These are phyloP conservation scores for Mucor irregularis DNA, from an alignment of 371 early-diverging fungal species.

Conservation along the genomic window DNA sequence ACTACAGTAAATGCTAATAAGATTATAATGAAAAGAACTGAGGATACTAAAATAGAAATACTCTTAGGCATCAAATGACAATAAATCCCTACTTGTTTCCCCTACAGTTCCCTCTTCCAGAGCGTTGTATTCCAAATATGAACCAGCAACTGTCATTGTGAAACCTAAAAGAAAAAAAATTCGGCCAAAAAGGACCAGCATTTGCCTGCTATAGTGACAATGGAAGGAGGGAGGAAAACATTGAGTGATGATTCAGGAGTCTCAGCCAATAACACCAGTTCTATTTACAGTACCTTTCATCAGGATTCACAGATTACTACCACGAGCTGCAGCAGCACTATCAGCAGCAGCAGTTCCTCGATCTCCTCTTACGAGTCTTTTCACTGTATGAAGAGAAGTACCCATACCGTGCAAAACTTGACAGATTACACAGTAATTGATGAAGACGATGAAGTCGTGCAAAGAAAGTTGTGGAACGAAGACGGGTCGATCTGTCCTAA, in stretches of 20 bases:
- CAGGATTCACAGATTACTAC: too few relatives aligned
- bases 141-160: neutral
- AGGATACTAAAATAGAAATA: conserved; percentile 4
- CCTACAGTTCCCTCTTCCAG: neutral
- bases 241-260: neutral
- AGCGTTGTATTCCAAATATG: conserved; percentile 16
- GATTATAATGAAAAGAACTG: neutral
- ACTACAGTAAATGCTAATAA: neutral
- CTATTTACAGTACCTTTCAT: conserved; percentile 11
- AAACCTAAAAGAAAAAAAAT: conserved; percentile 2
- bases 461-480: conserved; percentile 19
- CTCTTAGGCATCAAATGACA: conserved; percentile 2
- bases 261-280: neutral
- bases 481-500: conserved; percentile 12
- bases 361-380: neutral
- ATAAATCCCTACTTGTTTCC: conserved; percentile 7
- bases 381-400: neutral
- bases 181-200: conserved; percentile 2
- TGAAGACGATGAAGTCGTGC: neutral
- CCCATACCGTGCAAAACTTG: neutral
- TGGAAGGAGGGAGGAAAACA: neutral
- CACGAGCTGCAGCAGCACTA: neutral
- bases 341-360: neutral
- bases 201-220: neutral
- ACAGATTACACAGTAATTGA: neutral